These are phyloP conservation scores for Epithemia pelagica DNA, from an alignment of 108 stramenopile genomes.

Conservation along the genomic window DNA sequence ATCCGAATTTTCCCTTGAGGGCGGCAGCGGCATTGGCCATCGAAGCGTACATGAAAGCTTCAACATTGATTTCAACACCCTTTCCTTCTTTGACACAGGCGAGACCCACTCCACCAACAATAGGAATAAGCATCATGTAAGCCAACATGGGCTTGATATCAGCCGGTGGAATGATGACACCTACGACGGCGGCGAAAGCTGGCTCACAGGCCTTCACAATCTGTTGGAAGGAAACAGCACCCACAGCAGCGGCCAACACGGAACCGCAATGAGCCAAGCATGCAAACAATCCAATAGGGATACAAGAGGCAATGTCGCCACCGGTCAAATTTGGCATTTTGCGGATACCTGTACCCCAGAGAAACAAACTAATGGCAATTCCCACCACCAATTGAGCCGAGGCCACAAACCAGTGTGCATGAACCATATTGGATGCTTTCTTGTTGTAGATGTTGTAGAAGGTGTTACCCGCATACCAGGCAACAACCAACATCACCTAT, in stretches of 20 bases:
- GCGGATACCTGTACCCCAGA: constrained; percentile 73
- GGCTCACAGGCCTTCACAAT: constrained; percentile 97
- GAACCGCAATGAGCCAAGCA: constrained; percentile 69
- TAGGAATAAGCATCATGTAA: constrained; percentile 82
- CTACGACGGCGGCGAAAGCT: constrained; percentile 87
- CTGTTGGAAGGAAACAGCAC: constrained; percentile 92
- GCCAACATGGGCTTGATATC: constrained; percentile 78
- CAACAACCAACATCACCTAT: constrained; percentile 60
- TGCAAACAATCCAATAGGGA: constrained; percentile 77
- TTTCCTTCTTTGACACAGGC: constrained; percentile 88
- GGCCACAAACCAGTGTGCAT: constrained; percentile 85
- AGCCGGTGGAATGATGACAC: constrained; percentile 71
- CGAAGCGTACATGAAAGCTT: constrained; percentile 87
- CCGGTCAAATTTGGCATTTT: constrained; percentile 70
- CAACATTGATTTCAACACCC: constrained; percentile 84
- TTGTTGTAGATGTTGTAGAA: constrained; percentile 90
- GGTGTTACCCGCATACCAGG: constrained; percentile 84
- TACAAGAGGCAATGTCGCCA: constrained; percentile 58
- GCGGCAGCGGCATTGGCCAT: constrained; percentile 87
- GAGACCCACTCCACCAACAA: constrained; percentile 89
- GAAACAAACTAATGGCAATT: constrained; percentile 47
- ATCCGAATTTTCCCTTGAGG: constrained; percentile 84
- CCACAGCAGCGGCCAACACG: constrained; percentile 86
- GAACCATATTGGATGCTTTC: constrained; percentile 77
- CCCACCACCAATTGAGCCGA: constrained; percentile 70